A percentile compares a stretch with the other conserved stretches of the same genome.
Evolutionary conservation across 73 alveolate genomes (phyloP).

Genomic region (Paramecium caudatum): DNA sequence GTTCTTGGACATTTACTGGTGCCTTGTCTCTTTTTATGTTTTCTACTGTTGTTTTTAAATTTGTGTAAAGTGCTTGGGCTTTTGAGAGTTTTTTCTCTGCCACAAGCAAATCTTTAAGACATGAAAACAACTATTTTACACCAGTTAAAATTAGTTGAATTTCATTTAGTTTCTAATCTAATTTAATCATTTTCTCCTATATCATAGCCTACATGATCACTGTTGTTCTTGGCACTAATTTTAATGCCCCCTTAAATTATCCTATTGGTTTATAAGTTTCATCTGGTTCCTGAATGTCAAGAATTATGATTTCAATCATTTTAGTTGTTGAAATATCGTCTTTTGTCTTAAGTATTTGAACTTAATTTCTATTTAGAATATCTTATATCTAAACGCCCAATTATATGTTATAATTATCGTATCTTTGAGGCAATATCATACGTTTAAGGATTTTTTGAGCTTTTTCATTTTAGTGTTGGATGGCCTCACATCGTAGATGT

Average conservation of each 20-base stretch:
- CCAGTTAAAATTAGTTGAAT: neutral
- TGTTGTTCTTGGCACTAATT: neutral
- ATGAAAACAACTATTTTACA: conserved; percentile 7
- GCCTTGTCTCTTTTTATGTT: conserved; percentile 32
- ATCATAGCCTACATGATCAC: conserved; percentile 38
- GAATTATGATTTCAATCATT: conserved; percentile 15
- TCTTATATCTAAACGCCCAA: conserved; percentile 13
- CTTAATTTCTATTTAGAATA: neutral
- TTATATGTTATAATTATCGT: conserved; percentile 38
- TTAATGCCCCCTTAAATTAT: conserved; percentile 40
- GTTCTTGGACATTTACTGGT: neutral
- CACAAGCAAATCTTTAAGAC: conserved; percentile 34
- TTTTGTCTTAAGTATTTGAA: neutral
- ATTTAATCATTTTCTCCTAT: neutral
- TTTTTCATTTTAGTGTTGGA: conserved; percentile 24
- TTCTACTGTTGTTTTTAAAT: conserved; percentile 7
- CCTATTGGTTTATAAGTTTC: conserved; percentile 43
- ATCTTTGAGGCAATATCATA: conserved; percentile 47
- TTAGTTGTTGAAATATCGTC: neutral
- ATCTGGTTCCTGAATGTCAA: conserved; percentile 47
- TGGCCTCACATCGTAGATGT: conserved; percentile 25
- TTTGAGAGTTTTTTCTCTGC: conserved; percentile 53
- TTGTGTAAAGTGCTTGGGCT: conserved; percentile 27
- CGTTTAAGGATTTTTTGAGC: conserved; percentile 23
- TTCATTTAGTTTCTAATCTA: conserved; percentile 25